Base-by-base conservation (phyloP, 73 alveolate species). In the Diophrys sp. region DNA sequence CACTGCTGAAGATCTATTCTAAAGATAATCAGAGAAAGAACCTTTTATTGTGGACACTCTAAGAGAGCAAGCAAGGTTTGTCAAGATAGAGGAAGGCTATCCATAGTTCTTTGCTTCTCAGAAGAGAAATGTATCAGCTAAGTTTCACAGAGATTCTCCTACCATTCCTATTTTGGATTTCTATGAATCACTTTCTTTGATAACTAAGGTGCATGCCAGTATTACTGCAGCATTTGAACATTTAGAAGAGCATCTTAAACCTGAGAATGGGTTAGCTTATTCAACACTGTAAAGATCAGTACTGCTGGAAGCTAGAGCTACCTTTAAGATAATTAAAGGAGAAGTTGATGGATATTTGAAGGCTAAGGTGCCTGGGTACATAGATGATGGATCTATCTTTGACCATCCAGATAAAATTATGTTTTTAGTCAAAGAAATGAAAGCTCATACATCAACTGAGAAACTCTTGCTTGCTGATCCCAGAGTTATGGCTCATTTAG, bases 1-100 rank as follows among this genome's bases (percentile, higher is more conserved):
- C 55, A 85, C 92, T 32, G 92, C 92, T 14, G 92, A 85, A 70
- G 77, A 85, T 33, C 77, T 85, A 23, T 85, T 78, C 74, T 67
- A 74, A 33, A 78, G 57, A 26, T 29, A 77, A 56, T 69, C 79
- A 5, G 80, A 85, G 66, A 85, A 85, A 74, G 93, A 86, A 77
- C 93, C 93, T 0, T 25, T 73, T n/a, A 80, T 86, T 23, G 79
- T 71, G 30, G 93, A 86, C 66, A 68, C 93, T 0, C 31, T 86
- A 23, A 54, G 89, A 80, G 89, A 86, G 30, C 89, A 73, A 71
- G 89, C 82, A 0, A 29, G 79, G 32, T 86, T 86, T 73, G 30
- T 71, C 74, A 86, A 86, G 54, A 56, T 73, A n/a, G 79, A 70
- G 69, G 93, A 86, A 34, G 93, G 93, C 26, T 86, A 73, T 74